Evolutionary conservation across 2,329 filamentous ascomycete species (phyloP).

Genomic region (Nothophoma quercina): DNA sequence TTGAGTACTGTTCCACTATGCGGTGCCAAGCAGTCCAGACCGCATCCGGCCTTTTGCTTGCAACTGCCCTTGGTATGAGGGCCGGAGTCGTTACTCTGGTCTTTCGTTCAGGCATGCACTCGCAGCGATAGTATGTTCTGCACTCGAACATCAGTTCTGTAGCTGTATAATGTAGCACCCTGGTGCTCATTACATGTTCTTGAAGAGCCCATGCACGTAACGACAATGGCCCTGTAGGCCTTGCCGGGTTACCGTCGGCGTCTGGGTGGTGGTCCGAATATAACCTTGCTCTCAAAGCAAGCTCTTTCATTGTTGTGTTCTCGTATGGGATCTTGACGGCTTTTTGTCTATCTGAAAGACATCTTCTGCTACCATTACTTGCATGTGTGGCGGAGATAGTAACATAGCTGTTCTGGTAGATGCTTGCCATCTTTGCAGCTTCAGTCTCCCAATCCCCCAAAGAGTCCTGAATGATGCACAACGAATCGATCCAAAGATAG

Average conservation of each 20-base stretch:
- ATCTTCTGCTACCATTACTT: conserved; percentile 28
- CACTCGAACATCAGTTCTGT: conserved; percentile 48
- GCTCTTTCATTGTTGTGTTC: conserved; percentile 35
- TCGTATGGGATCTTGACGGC: conserved; percentile 35
- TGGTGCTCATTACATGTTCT: conserved; percentile 43
- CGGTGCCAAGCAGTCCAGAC: conserved; percentile 44
- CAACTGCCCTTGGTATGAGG: conserved; percentile 42
- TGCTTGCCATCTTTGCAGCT: conserved; percentile 43
- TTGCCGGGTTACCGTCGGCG: conserved; percentile 31
- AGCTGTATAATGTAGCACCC: conserved; percentile 43
- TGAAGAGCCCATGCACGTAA: conserved; percentile 44
- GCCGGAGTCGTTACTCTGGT: conserved; percentile 38
- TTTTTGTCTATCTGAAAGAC: conserved; percentile 37
- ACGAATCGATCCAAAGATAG: conserved; percentile 47
- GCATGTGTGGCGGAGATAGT: conserved; percentile 42
- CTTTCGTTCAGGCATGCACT: conserved; percentile 40
- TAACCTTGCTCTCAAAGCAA: conserved; percentile 35
- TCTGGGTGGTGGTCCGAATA: conserved; percentile 39
- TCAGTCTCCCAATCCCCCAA: conserved; percentile 46
- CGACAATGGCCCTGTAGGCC: conserved; percentile 34
- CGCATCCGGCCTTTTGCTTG: conserved; percentile 28
- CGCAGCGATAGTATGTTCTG: conserved; percentile 42
- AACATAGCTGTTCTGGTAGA: conserved; percentile 45
- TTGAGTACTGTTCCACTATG: conserved; percentile 41
- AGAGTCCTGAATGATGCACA: conserved; percentile 48